Evolutionary conservation across 768 basidiomycete species (phyloP), one percentile per base, ranked within the genome.

Genomic region (Rhodosporidiobolus sp.): DNA sequence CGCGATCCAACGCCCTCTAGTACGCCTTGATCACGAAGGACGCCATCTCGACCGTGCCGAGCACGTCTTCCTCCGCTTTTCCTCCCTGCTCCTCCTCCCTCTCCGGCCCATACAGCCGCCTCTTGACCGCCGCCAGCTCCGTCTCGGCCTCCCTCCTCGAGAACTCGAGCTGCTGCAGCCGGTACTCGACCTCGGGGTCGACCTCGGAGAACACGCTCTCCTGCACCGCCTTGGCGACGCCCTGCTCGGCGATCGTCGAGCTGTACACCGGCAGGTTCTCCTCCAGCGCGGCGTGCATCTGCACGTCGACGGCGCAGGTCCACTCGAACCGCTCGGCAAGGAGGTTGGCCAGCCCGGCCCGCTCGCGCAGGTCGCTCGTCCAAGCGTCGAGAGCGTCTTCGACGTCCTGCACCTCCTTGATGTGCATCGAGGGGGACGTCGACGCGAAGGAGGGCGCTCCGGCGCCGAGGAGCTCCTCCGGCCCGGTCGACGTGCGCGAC

Each of bases 351-450:
- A 72, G 3, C 14, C 59, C 65, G 14, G 70, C 59, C 1, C 70
- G 59, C 1, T 32, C 53, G 26, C 48, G 28, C 8, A 72, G 55
- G 48, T 72, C 70, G 34, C 63, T 60, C 17, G 70, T 28, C 65
- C 65, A 72, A 3, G 32, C 32, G 24, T 56, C 32, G 2, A 71
- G 12, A 2, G 38, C 20, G 54, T 58, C 54, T 22, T 48, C 43
- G 43, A 59, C 28, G 34, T 59, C 55, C 7, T 52, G 32, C n/a
- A 66, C 19, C 17, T 71, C 59, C 32, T 63, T 58, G 45, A 19
- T 14, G 48, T 66, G 34, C 48, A 20, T 38, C 17, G 20, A 7
- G 11, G 26, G n/a, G 38, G 22, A n/a, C 14, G 35, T 6, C 12
- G 26, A 34, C 43, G 60, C 30, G 28, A 38, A 9, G 38, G 45